Evolutionary conservation across 176 grass and related monocot genomes (phyloP).

Genomic region (Oryza nivara): DNA sequence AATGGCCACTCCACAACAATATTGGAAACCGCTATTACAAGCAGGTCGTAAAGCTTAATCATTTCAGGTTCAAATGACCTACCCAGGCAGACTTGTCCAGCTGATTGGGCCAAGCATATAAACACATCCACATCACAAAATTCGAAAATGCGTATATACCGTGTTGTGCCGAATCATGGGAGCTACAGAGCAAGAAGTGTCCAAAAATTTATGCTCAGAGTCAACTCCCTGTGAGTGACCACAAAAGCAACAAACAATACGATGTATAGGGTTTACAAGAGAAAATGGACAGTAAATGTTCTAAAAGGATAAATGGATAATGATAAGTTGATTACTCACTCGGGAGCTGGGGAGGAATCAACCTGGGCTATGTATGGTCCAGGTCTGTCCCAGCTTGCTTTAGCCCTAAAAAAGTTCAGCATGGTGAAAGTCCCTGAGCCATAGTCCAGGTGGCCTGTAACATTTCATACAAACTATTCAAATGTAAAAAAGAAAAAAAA

Average conservation of each 20-base stretch:
- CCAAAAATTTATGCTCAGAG: neutral
- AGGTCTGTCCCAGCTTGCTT: no score
- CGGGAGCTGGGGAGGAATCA: no score
- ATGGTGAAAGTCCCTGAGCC: neutral
- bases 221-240: neutral
- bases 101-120: slow-evolving; percentile 1
- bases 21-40: slow-evolving; percentile 23
- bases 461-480: no score
- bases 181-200: neutral
- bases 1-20: slow-evolving; percentile 36
- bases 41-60: slow-evolving; percentile 29
- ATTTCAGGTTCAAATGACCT: slow-evolving; percentile 23
- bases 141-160: neutral
- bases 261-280: neutral
- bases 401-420: neutral
- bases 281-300: neutral
- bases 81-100: neutral
- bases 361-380: no score
- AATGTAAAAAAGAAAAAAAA: no score
- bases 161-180: neutral
- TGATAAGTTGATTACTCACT: neutral
- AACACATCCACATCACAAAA: neutral
- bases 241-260: neutral
- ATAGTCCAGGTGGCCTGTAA: no score
- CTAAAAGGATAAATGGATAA: neutral